Percentiles rank a stretch among this genome's conserved stretches.
Conservation (phyloP, 768 basidiomycete genomes). For the Mycena rebaudengoi region DNA sequence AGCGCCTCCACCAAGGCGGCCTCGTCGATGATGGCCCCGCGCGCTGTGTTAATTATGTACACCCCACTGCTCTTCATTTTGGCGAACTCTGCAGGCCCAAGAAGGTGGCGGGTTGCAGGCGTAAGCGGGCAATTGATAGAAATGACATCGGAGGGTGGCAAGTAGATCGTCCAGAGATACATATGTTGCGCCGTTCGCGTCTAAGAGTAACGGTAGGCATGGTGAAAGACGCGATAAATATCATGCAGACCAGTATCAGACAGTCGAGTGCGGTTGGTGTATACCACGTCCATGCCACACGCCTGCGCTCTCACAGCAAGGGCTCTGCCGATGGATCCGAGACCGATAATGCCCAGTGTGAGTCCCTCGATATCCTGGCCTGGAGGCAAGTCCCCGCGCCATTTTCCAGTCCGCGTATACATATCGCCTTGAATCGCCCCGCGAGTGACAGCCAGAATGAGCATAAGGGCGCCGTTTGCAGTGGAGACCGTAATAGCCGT, state of each 20-base stretch:
- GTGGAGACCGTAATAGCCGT: slow-evolving; percentile 28
- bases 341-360: slow-evolving; percentile 31
- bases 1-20: slow-evolving; percentile 50
- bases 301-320: slow-evolving; percentile 29
- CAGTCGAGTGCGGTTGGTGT: slow-evolving; percentile 27
- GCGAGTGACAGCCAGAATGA: slow-evolving; percentile 29
- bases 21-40: slow-evolving; percentile 60
- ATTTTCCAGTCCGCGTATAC: slow-evolving; percentile 26
- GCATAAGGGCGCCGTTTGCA: slow-evolving; percentile 31
- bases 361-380: slow-evolving; percentile 28
- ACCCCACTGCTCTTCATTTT: slow-evolving; percentile 52
- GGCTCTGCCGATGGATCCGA: slow-evolving; percentile 30
- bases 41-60: slow-evolving; percentile 58
- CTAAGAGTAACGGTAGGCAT: background rate
- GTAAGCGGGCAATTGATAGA: slow-evolving; percentile 32
- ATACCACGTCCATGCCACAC: slow-evolving; percentile 33
- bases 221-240: background rate
- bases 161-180: slow-evolving; percentile 27
- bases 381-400: slow-evolving; percentile 20
- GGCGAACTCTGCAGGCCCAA: slow-evolving; percentile 25
- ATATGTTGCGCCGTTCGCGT: slow-evolving; percentile 25
- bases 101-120: slow-evolving; percentile 26
- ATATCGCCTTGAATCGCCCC: slow-evolving; percentile 25
- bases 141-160: slow-evolving; percentile 29
- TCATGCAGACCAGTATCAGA: slow-evolving; percentile 11